Evolutionary conservation across 768 basidiomycete genomes (phyloP).

Genomic region (Gloeophyllum trabeum): DNA sequence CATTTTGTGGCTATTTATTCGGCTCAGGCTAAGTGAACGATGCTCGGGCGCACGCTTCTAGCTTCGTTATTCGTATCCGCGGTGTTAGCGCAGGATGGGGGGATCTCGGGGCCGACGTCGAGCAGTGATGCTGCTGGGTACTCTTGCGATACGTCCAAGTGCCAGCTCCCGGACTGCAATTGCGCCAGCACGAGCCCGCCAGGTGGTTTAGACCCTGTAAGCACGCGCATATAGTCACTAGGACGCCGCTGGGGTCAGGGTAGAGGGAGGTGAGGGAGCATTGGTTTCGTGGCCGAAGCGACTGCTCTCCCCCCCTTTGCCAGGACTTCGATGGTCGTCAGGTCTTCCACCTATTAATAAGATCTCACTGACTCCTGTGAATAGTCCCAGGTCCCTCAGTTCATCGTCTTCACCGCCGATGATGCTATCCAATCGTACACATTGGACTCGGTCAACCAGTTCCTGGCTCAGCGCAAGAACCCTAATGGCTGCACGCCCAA

Average conservation of each 20-base stretch:
- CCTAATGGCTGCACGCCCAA: slow-evolving; percentile 67
- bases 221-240: too few species aligned
- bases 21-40: too few species aligned
- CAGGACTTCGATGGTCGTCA: too few species aligned
- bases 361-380: not conserved
- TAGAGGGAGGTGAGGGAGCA: too few species aligned
- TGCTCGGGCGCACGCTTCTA: not conserved
- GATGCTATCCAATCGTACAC: slow-evolving; percentile 74
- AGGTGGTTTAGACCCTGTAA: slow-evolving; percentile 54
- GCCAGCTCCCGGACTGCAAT: slow-evolving; percentile 59
- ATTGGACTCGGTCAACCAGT: slow-evolving; percentile 60
- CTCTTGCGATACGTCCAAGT: slow-evolving; percentile 52
- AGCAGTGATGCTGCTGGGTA: slow-evolving; percentile 51
- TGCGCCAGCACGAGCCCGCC: slow-evolving; percentile 68
- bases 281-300: too few species aligned
- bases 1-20: too few species aligned
- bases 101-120: slow-evolving; percentile 39
- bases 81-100: slow-evolving; percentile 24
- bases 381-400: slow-evolving; percentile 50
- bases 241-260: too few species aligned
- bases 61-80: slow-evolving; percentile 8
- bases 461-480: slow-evolving; percentile 63
- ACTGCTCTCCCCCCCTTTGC: too few species aligned
- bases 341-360: not conserved
- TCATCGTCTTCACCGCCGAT: slow-evolving; percentile 67